Conservation (phyloP, 2,329 filamentous ascomycete genomes). For the Colletotrichum trifolii region DNA sequence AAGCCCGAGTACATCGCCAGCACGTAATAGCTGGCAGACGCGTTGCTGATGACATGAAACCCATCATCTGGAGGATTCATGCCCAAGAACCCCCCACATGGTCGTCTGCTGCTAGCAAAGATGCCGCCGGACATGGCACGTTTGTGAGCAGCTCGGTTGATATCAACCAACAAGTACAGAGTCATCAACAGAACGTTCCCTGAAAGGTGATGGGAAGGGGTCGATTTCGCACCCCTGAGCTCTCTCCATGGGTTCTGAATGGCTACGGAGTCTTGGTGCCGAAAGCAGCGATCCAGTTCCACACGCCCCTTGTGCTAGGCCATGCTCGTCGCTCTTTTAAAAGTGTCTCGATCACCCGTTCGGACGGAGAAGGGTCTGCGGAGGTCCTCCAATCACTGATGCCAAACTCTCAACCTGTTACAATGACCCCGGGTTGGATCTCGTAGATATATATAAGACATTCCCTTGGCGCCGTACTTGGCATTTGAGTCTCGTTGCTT, state of each 20-base stretch:
- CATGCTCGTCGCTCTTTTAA: conserved; percentile 24
- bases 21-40: background rate
- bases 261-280: background rate
- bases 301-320: conserved; percentile 7
- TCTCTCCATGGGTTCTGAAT: background rate
- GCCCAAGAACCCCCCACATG: conserved; percentile 1
- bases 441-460: conserved; percentile 31
- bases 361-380: conserved; percentile 19
- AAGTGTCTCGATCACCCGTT: conserved; percentile 15
- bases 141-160: no score
- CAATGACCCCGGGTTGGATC: conserved; percentile 8
- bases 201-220: background rate
- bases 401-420: conserved; percentile 5
- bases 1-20: background rate
- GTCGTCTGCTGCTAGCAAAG: background rate
- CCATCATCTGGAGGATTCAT: conserved; percentile 13
- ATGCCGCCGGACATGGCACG: no score
- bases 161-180: background rate
- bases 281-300: conserved; percentile 7
- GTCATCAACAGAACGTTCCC: conserved; percentile 13
- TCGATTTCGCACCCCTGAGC: background rate
- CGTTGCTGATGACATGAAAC: conserved; percentile 16
- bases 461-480: conserved; percentile 18
- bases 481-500: background rate
- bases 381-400: conserved; percentile 22